Conservation (phyloP, 2,329 filamentous ascomycete genomes). For the Phialophora verrucosa region DNA sequence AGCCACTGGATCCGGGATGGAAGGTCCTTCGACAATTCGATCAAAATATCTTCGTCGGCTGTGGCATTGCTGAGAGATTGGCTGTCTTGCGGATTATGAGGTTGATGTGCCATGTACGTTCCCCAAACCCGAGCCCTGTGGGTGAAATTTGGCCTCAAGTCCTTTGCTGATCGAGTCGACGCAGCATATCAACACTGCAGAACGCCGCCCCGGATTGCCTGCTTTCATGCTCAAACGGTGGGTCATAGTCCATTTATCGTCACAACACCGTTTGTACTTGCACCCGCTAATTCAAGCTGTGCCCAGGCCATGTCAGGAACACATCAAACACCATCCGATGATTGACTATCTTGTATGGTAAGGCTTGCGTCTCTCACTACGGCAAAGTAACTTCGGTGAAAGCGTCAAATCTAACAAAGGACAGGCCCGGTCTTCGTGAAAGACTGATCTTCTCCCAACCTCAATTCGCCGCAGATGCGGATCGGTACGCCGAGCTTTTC, state of each 20-base stretch:
- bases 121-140: too few relatives aligned
- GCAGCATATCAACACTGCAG: not conserved
- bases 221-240: not conserved
- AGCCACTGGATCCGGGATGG: constrained; percentile 25
- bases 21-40: constrained; percentile 26
- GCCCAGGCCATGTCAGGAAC: not conserved
- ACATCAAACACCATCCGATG: not conserved
- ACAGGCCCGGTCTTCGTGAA: not conserved
- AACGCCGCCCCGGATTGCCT: not conserved
- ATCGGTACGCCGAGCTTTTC: not conserved
- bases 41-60: constrained; percentile 19
- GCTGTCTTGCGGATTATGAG: constrained; percentile 5
- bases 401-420: not conserved
- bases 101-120: not conserved
- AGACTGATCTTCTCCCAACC: not conserved
- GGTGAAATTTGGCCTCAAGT: not conserved
- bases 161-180: not conserved
- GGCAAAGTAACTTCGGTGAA: not conserved
- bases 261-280: too few relatives aligned
- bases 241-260: not conserved
- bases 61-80: constrained; percentile 15
- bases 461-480: not conserved
- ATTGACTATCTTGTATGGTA: not conserved
- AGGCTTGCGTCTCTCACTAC: not conserved
- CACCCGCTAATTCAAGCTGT: not conserved